These are phyloP conservation scores for Schizochytrium sp. DNA, from an alignment of 108 stramenopile species.

Conservation along the genomic window DNA sequence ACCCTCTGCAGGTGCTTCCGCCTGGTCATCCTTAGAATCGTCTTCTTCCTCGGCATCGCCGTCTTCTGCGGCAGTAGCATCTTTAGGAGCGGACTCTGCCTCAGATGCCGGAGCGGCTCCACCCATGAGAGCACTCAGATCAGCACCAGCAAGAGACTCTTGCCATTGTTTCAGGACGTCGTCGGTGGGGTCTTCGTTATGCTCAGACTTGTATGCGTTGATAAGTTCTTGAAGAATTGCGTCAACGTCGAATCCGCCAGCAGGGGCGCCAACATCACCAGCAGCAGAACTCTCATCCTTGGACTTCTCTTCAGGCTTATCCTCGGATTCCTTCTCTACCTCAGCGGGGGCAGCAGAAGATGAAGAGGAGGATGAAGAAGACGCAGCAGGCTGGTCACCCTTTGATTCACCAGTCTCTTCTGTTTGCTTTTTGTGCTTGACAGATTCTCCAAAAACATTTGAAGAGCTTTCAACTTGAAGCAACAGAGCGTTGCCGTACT, in stretches of 20 bases:
- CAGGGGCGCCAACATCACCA: background rate
- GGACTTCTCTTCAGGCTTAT: background rate
- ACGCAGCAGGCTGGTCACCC: background rate
- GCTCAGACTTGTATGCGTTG: slow-evolving; percentile 19
- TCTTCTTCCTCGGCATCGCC: background rate
- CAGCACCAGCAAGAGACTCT: background rate
- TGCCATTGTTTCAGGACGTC: slow-evolving; percentile 49
- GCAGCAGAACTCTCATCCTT: background rate
- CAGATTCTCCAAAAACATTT: slow-evolving; percentile 54
- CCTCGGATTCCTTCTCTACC: slow-evolving; percentile 7
- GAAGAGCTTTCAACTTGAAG: slow-evolving; percentile 41
- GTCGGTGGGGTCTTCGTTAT: slow-evolving; percentile 34
- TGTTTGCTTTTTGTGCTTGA: slow-evolving; percentile 18
- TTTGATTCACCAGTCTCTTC: background rate
- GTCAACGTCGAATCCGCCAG: background rate
- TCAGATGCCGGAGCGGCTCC: background rate
- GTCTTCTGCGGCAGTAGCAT: background rate
- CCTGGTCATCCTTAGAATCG: background rate
- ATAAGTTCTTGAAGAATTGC: slow-evolving; percentile 5
- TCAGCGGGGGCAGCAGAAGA: background rate
- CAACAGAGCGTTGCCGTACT: slow-evolving; percentile 32
- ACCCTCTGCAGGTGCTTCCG: background rate
- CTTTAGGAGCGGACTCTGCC: background rate
- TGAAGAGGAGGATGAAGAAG: background rate
- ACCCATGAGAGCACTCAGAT: background rate